These are phyloP conservation scores for Amanita thiersii DNA, from an alignment of 768 basidiomycete genomes.

Conservation along the genomic window DNA sequence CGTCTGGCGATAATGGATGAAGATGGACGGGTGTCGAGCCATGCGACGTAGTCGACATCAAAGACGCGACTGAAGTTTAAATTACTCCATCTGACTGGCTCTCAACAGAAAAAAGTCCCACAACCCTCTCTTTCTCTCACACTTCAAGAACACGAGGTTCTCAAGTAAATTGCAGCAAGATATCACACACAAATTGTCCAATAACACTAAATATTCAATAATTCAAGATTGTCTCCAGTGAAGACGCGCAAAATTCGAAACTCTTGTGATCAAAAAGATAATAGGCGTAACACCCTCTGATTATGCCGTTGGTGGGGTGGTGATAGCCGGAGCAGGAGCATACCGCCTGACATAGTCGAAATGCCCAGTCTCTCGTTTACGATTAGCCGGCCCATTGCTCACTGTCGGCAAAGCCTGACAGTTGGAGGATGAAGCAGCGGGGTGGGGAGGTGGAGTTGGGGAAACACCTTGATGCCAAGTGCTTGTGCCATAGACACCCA, in stretches of 20 bases:
- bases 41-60: slow-evolving; percentile 4
- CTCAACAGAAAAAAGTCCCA: neutral
- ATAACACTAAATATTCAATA: too few species aligned
- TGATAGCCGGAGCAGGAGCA: slow-evolving; percentile 8
- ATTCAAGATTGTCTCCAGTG: too few species aligned
- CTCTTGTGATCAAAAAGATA: too few species aligned
- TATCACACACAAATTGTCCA: too few species aligned
- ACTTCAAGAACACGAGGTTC: neutral
- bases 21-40: slow-evolving; percentile 49
- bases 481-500: slow-evolving; percentile 68
- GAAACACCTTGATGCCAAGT: slow-evolving; percentile 60
- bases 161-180: too few species aligned
- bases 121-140: neutral
- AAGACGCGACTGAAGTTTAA: too few species aligned
- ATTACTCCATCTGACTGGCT: too few species aligned
- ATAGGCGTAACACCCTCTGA: too few species aligned
- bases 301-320: neutral
- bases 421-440: slow-evolving; percentile 52
- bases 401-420: slow-evolving; percentile 41
- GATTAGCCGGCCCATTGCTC: slow-evolving; percentile 19
- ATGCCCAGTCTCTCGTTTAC: slow-evolving; percentile 10
- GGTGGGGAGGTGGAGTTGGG: slow-evolving; percentile 51
- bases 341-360: slow-evolving; percentile 12
- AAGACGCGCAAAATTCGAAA: too few species aligned
- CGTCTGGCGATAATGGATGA: slow-evolving; percentile 65